Base-by-base conservation (phyloP, 345 rosid genomes). In the Camelina neglecta region DNA sequence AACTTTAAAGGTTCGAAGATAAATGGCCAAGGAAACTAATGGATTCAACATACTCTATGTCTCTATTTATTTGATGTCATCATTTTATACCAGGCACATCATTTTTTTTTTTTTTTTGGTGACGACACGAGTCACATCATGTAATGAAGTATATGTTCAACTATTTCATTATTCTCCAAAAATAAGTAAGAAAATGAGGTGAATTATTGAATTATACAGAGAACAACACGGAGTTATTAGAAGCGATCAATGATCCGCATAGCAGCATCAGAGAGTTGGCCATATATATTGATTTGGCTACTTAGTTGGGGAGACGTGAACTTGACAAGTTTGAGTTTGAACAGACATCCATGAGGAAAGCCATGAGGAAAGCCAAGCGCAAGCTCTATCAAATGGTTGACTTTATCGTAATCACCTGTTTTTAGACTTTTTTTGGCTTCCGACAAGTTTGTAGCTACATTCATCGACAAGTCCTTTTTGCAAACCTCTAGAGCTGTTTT, bases 221-320 rank as follows among this genome's bases (percentile, higher is more conserved):
- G 1, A 35, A 18, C 38, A 45, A 59, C 0, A 8, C 13, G 10
- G 18, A 44, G 57, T 1, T 26, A 53, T 13, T 48, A 65, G 31
- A 75, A 18, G 12, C 68, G 73, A 36, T 59, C 73, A 58, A 67
- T 67, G 7, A 75, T 67, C 12, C 73, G 18, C 73, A 67, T 48
- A 18, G 67, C 68, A 49, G 79, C 67, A 1, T 36, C 59, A 1
- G 67, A 66, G 36, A 75, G 66, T 50, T 58, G 33, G 13, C 5
- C 51, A 38, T 67, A 75, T 3, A 47, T 24, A 3, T 0, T 21
- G 60, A 75, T 23, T 21, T 48, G 60, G 1, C 10, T 21, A 45
- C 4, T 45, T 5, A 67, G 2, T 8, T 9, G 8, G 18, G 4
- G 0, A 39, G 2, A 18, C 23, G 2, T 8, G 15, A 18, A 16